Evolutionary conservation across 345 rosid species (phyloP).

Genomic region (Acer campestre): DNA sequence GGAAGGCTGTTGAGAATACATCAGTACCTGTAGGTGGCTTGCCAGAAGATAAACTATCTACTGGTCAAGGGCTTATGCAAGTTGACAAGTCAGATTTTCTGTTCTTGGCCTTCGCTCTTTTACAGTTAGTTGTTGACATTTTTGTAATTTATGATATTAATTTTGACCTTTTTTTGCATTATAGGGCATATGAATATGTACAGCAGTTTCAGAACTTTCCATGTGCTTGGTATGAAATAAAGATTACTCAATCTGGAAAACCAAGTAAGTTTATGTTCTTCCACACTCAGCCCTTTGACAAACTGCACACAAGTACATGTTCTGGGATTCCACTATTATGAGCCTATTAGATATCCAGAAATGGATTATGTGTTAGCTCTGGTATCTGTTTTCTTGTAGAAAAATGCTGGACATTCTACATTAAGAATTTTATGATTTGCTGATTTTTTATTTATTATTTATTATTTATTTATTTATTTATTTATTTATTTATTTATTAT

Average conservation of each 20-base stretch:
- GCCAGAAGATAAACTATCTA: constrained; percentile 82
- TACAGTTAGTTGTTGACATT: constrained; percentile 8
- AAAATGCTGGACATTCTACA: not conserved
- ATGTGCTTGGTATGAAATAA: constrained; percentile 68
- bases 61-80: constrained; percentile 98
- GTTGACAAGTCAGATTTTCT: constrained; percentile 76
- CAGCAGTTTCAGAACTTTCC: constrained; percentile 56
- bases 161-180: constrained; percentile 25
- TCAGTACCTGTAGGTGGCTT: constrained; percentile 65
- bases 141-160: constrained; percentile 23
- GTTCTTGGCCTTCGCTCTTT: constrained; percentile 13
- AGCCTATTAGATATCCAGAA: not conserved
- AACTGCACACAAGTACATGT: not conserved
- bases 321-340: not conserved
- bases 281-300: not conserved
- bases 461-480: no score
- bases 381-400: not conserved
- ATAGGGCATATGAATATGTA: constrained; percentile 86
- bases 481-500: no score
- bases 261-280: constrained; percentile 54
- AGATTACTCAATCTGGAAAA: constrained; percentile 76
- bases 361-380: not conserved
- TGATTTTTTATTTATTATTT: no score
- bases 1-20: constrained; percentile 93
- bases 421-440: not conserved